Evolutionary conservation across 2,329 filamentous ascomycete species (phyloP).

Genomic region (Annulohypoxylon truncatum): DNA sequence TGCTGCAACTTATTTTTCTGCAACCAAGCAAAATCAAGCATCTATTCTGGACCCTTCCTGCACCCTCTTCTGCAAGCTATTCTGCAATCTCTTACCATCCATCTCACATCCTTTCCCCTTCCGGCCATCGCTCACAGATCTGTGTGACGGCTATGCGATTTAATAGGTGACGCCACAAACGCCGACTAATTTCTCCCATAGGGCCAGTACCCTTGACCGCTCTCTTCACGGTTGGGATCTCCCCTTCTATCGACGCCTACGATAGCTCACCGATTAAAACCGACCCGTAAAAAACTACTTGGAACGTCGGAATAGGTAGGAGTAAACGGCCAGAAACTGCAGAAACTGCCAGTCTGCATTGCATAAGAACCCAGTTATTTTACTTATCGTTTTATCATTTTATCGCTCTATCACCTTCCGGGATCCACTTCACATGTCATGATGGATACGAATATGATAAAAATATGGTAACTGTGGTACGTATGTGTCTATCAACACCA

Average conservation of each 20-base stretch:
- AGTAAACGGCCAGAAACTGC: slow-evolving; percentile 3
- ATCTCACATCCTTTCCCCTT: not conserved
- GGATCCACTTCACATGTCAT: slow-evolving; percentile 44
- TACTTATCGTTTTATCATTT: slow-evolving; percentile 5
- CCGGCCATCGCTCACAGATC: slow-evolving; percentile 22
- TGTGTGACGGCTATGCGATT: slow-evolving; percentile 10
- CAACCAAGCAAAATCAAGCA: not conserved
- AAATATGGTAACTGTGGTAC: not conserved
- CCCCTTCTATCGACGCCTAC: slow-evolving; percentile 8
- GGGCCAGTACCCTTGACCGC: slow-evolving; percentile 29
- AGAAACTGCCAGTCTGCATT: slow-evolving; percentile 14
- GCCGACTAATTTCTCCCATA: slow-evolving; percentile 28
- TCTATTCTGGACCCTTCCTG: not conserved
- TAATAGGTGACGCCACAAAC: slow-evolving; percentile 37
- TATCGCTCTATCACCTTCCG: slow-evolving; percentile 19
- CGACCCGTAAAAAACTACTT: slow-evolving; percentile 10
- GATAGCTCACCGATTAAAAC: slow-evolving; percentile 29
- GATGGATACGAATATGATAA: slow-evolving; percentile 20
- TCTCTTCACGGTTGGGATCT: slow-evolving; percentile 17
- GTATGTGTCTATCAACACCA: not conserved
- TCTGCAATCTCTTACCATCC: not conserved
- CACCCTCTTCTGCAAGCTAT: not conserved
- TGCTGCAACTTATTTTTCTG: no score
- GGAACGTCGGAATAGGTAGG: slow-evolving; percentile 10
- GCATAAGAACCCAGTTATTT: slow-evolving; percentile 22